Evolutionary conservation across 257 asterid genomes (phyloP).

Genomic region (Coffea canephora): DNA sequence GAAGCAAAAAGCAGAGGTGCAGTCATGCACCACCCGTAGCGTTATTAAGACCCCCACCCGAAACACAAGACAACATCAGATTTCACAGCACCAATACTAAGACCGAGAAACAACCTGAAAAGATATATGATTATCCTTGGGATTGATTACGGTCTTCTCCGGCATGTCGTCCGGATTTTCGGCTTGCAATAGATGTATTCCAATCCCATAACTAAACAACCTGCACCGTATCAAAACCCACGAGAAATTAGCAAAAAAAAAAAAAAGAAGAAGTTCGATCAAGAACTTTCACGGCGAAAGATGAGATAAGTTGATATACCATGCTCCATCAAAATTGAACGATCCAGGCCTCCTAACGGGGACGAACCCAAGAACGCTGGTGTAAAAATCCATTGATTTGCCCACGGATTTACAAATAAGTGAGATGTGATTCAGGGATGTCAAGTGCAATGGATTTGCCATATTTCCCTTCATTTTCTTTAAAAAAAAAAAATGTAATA

Average conservation of each 20-base stretch:
- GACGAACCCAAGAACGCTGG: constrained; percentile 74
- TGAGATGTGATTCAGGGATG: constrained; percentile 87
- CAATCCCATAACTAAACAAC: constrained; percentile 93
- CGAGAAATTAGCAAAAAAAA: background rate
- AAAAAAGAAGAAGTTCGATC: background rate
- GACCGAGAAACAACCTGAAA: constrained; percentile 60
- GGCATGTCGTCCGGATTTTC: constrained; percentile 67
- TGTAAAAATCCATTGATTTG: constrained; percentile 70
- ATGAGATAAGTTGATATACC: constrained; percentile 36
- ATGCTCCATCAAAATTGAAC: constrained; percentile 79
- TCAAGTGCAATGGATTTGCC: constrained; percentile 70
- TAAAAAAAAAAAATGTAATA: background rate
- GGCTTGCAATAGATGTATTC: constrained; percentile 82
- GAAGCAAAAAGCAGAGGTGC: background rate
- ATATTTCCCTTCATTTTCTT: constrained; percentile 49
- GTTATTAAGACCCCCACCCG: background rate
- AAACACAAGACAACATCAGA: background rate
- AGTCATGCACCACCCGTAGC: background rate
- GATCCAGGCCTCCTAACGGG: constrained; percentile 94
- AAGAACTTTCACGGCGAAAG: background rate
- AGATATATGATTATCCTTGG: constrained; percentile 91
- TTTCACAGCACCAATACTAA: no score
- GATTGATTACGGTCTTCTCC: constrained; percentile 71
- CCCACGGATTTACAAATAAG: constrained; percentile 80
- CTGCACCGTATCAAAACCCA: constrained; percentile 29